These are phyloP conservation scores for Rhodotorula mucilaginosa DNA, from an alignment of 1,284 basidiomycete species.

Conservation along the genomic window DNA sequence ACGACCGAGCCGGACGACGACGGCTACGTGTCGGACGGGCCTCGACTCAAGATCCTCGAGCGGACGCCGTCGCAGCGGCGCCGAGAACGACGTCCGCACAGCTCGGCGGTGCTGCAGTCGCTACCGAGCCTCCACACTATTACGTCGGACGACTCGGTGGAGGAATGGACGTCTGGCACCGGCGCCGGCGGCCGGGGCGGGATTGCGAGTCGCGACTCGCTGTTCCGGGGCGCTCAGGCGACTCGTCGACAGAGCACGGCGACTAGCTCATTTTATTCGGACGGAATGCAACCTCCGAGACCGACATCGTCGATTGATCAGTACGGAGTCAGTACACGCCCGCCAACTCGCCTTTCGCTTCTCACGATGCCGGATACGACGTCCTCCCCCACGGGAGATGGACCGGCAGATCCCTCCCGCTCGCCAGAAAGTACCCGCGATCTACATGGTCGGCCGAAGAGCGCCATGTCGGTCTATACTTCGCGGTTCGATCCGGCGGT, in stretches of 20 bases:
- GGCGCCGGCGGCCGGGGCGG: not conserved
- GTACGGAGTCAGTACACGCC: not conserved
- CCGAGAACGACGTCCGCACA: slow-evolving; percentile 3
- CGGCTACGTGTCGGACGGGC: not conserved
- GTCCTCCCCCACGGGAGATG: not conserved
- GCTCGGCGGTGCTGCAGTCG: not conserved
- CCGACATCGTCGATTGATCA: not conserved
- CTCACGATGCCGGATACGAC: not conserved
- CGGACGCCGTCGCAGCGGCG: slow-evolving; percentile 8
- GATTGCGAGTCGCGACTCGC: slow-evolving; percentile 16
- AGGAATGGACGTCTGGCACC: not conserved
- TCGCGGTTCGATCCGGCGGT: slow-evolving; percentile 35
- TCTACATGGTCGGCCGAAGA: not conserved
- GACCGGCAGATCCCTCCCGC: not conserved
- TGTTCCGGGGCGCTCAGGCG: slow-evolving; percentile 4
- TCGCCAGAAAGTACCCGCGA: not conserved
- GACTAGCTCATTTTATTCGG: not conserved
- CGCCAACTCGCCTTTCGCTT: slow-evolving; percentile 12
- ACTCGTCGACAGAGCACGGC: not conserved
- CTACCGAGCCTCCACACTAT: slow-evolving; percentile 14
- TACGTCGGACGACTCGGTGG: not conserved
- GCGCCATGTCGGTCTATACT: slow-evolving; percentile 23
- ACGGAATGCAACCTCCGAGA: not conserved
- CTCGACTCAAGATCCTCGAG: slow-evolving; percentile 33
- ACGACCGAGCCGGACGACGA: not conserved